Evolutionary conservation across 2,329 filamentous ascomycete species (phyloP), one percentile per base, ranked within the genome.

Genomic region (Ophiostoma angusticollis): DNA sequence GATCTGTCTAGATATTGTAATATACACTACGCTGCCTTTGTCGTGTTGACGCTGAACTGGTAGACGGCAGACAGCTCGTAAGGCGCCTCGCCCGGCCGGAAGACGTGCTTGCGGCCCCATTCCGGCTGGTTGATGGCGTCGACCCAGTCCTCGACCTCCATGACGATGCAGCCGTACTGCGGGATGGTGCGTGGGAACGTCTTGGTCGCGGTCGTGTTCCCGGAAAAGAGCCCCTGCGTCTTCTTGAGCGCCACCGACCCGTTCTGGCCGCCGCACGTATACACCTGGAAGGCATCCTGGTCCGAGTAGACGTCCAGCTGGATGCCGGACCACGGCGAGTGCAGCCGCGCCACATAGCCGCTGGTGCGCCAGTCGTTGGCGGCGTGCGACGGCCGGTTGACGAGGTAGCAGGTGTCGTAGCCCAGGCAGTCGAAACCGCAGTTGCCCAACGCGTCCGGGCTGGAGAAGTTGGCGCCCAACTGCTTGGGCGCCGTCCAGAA

Each of bases 141-240:
- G 53, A 95, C 93, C 74, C 78, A 95, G 57, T 91, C 86, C 67
- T 95, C 75, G 11, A 91, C 84, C 63, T 95, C 89, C 58, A 95
- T 72, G 35, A 94, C 89, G 19, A 94, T 54, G 58, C 89, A 95
- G 23, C 84, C 86, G 54, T 86, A 84, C 64, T 87, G 57, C 40
- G 74, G 69, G 19, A 85, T 79, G 7, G 71, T 72, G 27, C 78
- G 66, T 4, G 74, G 71, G 49, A 77, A 72, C 23, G n/a, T n/a
- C n/a, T 62, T 59, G 2, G 59, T 46, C 19, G 38, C 13, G 5
- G 16, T 12, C 24, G 14, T 16, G 30, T 37, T 30, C 44, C 70
- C 59, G 45, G 72, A 65, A 45, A 64, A 58, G 4, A 80, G 61
- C 13, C 81, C 81, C 57, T 86, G 82, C 0, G 74, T 80, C 44